These are phyloP conservation scores for Vishniacozyma victoriae DNA, from an alignment of 768 basidiomycete genomes.

Conservation along the genomic window DNA sequence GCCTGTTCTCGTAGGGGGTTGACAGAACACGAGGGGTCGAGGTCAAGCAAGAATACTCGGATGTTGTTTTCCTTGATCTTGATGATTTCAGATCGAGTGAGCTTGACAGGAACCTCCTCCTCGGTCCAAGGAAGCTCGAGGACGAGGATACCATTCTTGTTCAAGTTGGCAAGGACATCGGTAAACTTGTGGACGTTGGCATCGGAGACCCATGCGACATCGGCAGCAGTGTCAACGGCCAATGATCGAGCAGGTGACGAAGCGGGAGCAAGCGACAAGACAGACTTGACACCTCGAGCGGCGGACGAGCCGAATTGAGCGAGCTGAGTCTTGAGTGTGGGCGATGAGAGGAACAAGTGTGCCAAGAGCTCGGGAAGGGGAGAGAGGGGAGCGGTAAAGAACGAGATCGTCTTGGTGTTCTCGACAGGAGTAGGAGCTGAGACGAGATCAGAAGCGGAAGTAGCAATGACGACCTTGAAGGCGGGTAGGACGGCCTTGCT, in stretches of 20 bases:
- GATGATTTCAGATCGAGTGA: constrained; percentile 54
- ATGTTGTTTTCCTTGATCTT: constrained; percentile 54
- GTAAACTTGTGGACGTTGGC: constrained; percentile 72
- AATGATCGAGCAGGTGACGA: constrained; percentile 26
- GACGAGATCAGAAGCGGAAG: constrained; percentile 8
- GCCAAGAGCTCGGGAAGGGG: constrained; percentile 53
- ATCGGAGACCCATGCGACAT: constrained; percentile 69
- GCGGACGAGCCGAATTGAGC: constrained; percentile 44
- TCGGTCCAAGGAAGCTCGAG: constrained; percentile 73
- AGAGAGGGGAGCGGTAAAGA: constrained; percentile 60
- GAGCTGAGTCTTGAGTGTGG: constrained; percentile 47
- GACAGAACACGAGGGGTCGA: constrained; percentile 50
- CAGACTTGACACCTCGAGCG: constrained; percentile 46
- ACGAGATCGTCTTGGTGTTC: constrained; percentile 53
- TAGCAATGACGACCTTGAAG: constrained; percentile 30
- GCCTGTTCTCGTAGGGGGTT: constrained; percentile 59
- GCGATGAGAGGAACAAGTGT: constrained; percentile 48
- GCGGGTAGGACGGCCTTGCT: constrained; percentile 24
- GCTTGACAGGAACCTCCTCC: constrained; percentile 65
- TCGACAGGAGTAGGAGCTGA: neutral
- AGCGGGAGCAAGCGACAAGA: constrained; percentile 46
- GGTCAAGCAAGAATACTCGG: constrained; percentile 47
- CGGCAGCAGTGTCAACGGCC: constrained; percentile 53
- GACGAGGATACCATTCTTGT: constrained; percentile 58
- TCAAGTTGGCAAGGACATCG: constrained; percentile 63